Base-by-base conservation (phyloP, 164 flowering plant genomes). In the Vitis rotundifolia region DNA sequence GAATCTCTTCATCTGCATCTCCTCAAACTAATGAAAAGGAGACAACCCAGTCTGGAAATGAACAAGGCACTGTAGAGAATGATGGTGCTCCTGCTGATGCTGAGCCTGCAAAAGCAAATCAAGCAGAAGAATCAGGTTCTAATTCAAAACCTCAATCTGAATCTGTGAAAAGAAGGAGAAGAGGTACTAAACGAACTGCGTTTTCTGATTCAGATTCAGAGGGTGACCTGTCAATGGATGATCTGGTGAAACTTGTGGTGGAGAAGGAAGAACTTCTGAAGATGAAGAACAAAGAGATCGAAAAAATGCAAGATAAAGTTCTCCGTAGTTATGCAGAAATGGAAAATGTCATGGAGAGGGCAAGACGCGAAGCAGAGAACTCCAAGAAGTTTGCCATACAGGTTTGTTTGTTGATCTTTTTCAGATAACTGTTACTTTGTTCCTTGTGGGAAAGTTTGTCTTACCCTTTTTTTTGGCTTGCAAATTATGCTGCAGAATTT, bases 341-440 rank as follows among this genome's bases (percentile, higher is more conserved):
- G 88, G 94, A 94, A 75, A 92, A 94, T 82, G 85, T 88, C 56
- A 82, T 84, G 83, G 91, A 80, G n/a, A 82, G 99, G 75, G 84
- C 96, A 54, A 88, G 69, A 66, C 94, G 97, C 31, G 97, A 93
- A 67, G 85, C 97, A 59, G 97, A 91, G 64, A 93, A 86, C 73
- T 77, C 94, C 0, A 91, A 91, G 69, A 95, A 91, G 68, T 95
- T 87, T 79, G 98, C 96, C 55, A 79, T 93, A 50, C 99, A 95
- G 96, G 99, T 93, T 15, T 60, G 31, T 65, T 52, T 49, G 2
- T 2, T 18, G 49, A 9, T 58, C 6, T 37, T 47, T 61, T 12
- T 14, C 3, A 1, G 12, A 18, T 37, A 0, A 13, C 1, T 37
- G 16, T 11, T 52, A 1, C 0, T 22, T 66, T 9, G 14, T 59